Base-by-base conservation (phyloP, 495 filamentous ascomycete species). In the Beverwykella pulmonaria region DNA sequence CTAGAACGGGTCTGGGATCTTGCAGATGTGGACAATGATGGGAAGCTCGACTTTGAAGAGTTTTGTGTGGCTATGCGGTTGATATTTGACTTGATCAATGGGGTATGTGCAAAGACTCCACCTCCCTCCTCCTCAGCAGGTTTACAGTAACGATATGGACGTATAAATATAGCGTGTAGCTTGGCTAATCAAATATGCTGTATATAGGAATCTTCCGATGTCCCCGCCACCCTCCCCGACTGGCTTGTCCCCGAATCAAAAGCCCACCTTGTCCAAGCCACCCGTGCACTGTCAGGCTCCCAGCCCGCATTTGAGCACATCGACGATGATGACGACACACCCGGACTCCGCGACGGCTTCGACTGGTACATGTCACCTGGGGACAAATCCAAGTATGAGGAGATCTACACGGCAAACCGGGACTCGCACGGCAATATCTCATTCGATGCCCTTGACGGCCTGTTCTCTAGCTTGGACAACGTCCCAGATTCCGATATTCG, bases 21-120 rank as follows among this genome's bases (percentile, higher is more conserved):
- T 62, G 90, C 94, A 55, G 94, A 98, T 76, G 91, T 98, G 55
- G 94, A 98, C 75, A 90, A 89, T 68, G 94, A 98, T 79, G 94
- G 94, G 39, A 95, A 92, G 75, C 79, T 98, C 32, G 94, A 98
- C 79, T 98, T 98, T 80, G 94, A 98, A 78, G 94, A 98, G 80
- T 98, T 98, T 76, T 98, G 94, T 75, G 94, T 98, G 50, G 94
- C 94, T 25, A 98, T 98, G 95, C 83, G 94, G 75, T 78, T 98
- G 59, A 96, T 97, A 57, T 98, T 97, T 74, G 94, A 98, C 77
- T 74, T 98, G 53, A 88, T 98, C 34, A 98, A 98, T 77, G 94
- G 94, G 71, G 92, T 95, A 80, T 68, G 88, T 82, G 12, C 32
- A 27, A 20, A 50, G 27, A 14, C 29, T 25, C 26, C 22, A 14